These are phyloP conservation scores for Cercospora canescens DNA, from an alignment of 2,329 filamentous ascomycete species.

Conservation along the genomic window DNA sequence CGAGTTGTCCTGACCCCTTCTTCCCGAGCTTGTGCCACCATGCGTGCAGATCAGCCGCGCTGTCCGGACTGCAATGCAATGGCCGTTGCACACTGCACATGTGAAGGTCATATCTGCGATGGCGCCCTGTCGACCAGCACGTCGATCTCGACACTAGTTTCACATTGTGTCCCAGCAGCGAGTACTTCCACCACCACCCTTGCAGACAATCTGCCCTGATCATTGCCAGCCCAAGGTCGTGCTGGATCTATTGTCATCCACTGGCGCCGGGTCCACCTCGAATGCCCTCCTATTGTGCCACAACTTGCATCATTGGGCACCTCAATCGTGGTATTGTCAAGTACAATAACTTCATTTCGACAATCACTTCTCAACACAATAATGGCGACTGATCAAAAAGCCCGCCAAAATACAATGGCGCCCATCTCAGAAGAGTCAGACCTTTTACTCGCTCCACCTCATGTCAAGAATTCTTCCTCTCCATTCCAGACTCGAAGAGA, in stretches of 20 bases:
- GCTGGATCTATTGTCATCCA: background rate
- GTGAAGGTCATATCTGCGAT: background rate
- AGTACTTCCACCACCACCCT: background rate
- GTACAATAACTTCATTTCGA: conserved; percentile 3
- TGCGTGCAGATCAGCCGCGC: background rate
- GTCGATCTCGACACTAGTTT: background rate
- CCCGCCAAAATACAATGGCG: background rate
- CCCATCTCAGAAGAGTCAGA: background rate
- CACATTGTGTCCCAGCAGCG: background rate
- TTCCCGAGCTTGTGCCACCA: background rate
- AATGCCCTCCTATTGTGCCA: background rate
- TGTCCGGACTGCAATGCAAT: background rate
- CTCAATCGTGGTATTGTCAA: conserved; percentile 4
- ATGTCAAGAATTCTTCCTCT: background rate
- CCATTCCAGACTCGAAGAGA: background rate
- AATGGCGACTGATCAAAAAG: background rate
- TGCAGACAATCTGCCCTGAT: background rate
- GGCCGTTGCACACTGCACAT: background rate
- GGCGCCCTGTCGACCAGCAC: background rate
- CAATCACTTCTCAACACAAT: background rate
- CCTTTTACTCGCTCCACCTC: background rate
- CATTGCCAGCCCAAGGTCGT: background rate
- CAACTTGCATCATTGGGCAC: background rate
- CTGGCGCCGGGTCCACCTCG: background rate
- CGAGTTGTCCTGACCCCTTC: background rate